Base-by-base conservation (phyloP, 139 green algal species). In the Chlamydomonas sphaeroides region DNA sequence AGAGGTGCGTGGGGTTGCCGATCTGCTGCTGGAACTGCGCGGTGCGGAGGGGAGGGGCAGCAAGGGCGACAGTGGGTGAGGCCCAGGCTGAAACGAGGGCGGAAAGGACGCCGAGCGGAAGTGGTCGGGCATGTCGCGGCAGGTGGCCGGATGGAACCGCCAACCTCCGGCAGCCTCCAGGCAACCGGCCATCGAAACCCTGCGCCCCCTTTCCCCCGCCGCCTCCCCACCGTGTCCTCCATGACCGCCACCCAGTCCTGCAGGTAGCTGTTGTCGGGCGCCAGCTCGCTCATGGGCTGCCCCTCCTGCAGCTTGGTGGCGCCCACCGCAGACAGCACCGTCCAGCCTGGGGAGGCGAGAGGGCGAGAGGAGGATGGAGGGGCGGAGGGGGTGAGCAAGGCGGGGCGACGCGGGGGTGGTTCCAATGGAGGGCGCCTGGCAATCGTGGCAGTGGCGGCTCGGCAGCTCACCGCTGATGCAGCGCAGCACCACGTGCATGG, bases 261-360 rank as follows among this genome's bases (percentile, higher is more conserved):
- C 65, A 90, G 53, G 86, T 90, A 90, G 5, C 10, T 53, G 76
- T 65, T 70, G 70, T 90, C 86, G 2, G 86, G 86, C 8, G 76
- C 81, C 51, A 90, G 76, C 68, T 90, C 81, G 23, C 32, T 49
- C 42, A 90, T 35, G 2, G 86, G 86, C 77, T 88, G 86, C 15
- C 86, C 85, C 41, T 80, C 73, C 45, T 72, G 3, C 18, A 88
- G 57, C 49, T 76, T 26, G 49, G 57, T 42, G 65, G 80, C 84
- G 41, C 70, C 81, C 20, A 71, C 56, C 23, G 17, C 68, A 41
- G 49, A 63, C 26, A 86, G 23, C 39, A 77, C 65, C 15, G 41
- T 15, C 41, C 59, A 83, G 32, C 48, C 81, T 5, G 53, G 28
- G 59, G n/a, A n/a, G n/a, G n/a, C n/a, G n/a, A n/a, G n/a, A n/a